phyloP scores from a whole-genome alignment of 306 rosid genomes.

The Clitoria ternatea region DNA sequence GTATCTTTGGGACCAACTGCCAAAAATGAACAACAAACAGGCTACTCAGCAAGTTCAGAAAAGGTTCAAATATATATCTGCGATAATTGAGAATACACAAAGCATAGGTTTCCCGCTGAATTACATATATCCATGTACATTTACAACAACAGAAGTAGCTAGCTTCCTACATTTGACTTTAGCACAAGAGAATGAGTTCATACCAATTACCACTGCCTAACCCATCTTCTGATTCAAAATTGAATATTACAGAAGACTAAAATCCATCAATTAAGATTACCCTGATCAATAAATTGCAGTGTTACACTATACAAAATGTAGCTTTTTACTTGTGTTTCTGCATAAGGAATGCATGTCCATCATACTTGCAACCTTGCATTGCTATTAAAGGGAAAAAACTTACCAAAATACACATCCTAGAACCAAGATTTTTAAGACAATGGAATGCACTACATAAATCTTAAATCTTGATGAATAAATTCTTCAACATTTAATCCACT shows the following conservation, averaged over 20 bases:
- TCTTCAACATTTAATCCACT: background rate
- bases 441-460: background rate
- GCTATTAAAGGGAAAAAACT: background rate
- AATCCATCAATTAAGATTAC: background rate
- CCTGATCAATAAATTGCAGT: background rate
- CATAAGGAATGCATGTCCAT: background rate
- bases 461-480: background rate
- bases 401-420: background rate
- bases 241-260: background rate
- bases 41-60: background rate
- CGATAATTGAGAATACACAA: background rate
- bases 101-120: background rate
- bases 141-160: background rate
- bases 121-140: background rate
- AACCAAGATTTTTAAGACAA: background rate
- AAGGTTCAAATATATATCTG: too few species aligned
- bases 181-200: background rate
- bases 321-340: background rate
- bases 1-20: constrained; percentile 91
- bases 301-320: background rate
- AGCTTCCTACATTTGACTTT: background rate
- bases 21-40: constrained; percentile 6
- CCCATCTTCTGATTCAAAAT: constrained; percentile 4
- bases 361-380: background rate
- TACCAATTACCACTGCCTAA: background rate